A percentile compares a stretch with the other conserved stretches of the same genome.
Evolutionary conservation across 345 rosid genomes (phyloP).

Genomic region (Psidium friedrichsthalianum): DNA sequence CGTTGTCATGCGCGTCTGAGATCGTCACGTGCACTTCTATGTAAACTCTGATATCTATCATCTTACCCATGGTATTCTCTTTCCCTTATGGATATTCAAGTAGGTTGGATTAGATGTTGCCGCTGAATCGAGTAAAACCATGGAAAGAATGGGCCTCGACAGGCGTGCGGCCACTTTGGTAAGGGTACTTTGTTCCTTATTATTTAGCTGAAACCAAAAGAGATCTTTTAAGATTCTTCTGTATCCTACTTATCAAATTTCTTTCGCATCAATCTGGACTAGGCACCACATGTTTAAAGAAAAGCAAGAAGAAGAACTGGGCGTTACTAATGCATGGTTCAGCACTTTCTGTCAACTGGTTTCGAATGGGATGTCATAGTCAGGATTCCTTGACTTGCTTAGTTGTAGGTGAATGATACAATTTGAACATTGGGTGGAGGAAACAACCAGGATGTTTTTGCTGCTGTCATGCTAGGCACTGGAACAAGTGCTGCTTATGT

Average conservation of each 20-base stretch:
- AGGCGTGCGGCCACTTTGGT: constrained; percentile 82
- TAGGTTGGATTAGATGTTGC: constrained; percentile 89
- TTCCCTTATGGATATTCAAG: neutral
- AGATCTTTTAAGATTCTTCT: neutral
- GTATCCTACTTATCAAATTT: neutral
- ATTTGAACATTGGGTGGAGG: constrained; percentile 91
- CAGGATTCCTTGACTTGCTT: neutral
- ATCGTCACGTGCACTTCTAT: neutral
- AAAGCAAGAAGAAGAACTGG: neutral
- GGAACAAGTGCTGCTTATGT: constrained; percentile 90
- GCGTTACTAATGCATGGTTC: neutral
- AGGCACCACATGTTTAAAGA: neutral
- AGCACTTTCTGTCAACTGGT: neutral
- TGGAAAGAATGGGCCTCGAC: constrained; percentile 73
- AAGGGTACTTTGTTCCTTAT: neutral
- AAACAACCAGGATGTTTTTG: constrained; percentile 48
- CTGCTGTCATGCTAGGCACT: constrained; percentile 85
- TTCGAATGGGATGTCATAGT: neutral
- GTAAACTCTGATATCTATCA: neutral
- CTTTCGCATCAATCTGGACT: neutral
- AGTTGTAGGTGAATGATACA: constrained; percentile 66
- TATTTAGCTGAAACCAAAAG: neutral
- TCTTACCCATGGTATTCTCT: neutral
- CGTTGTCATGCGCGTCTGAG: no score
- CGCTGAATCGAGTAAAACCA: constrained; percentile 58